Base-by-base conservation (phyloP, 257 asterid genomes). In the Ophiorrhiza pumila region DNA sequence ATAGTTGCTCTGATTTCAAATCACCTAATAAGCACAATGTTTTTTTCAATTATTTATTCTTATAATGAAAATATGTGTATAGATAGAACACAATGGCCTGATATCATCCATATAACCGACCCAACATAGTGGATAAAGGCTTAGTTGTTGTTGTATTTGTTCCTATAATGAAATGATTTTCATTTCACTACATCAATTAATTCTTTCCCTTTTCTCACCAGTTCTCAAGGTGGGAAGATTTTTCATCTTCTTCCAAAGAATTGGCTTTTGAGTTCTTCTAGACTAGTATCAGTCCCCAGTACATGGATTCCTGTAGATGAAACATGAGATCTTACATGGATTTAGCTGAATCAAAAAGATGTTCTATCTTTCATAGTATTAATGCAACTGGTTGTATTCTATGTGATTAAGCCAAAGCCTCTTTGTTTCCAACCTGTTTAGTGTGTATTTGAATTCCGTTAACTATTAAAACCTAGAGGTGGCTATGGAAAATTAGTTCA, bases 401-500 rank as follows among this genome's bases (percentile, higher is more conserved):
- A 37, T 13, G 42, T 45, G 31, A 32, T 45, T 43, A 66, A 17
- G 46, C 34, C 69, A 69, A 31, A 6, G 35, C 37, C 0, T 52
- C 35, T 50, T 17, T 1, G 45, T 58, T 69, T 50, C 13, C 35
- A 50, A 3, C 12, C 29, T 59, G 58, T 71, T 43, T 58, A 42
- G 37, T 11, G 25, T 18, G 34, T 52, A 52, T 34, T 13, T 25
- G 32, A 46, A 52, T 69, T 52, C 80, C 86, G 88, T 93, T 85
- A 85, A 91, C 81, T 73, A 75, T 79, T 76, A 35, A 50, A 76
- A 94, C 99, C 92, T 77, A 89, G 97, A 87, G 99, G 99, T 76
- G 99, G 97, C 75, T 94, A 94, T 72, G 99, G 99, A 72, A 94
- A 94, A 84, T 79, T 91, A 77, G 97, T 94, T 59, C 99, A 91